Percentiles rank a stretch among this genome's conserved stretches.
Evolutionary conservation across 805 yeast species (phyloP).

Genomic region (Zygotorulaspora florentina): DNA sequence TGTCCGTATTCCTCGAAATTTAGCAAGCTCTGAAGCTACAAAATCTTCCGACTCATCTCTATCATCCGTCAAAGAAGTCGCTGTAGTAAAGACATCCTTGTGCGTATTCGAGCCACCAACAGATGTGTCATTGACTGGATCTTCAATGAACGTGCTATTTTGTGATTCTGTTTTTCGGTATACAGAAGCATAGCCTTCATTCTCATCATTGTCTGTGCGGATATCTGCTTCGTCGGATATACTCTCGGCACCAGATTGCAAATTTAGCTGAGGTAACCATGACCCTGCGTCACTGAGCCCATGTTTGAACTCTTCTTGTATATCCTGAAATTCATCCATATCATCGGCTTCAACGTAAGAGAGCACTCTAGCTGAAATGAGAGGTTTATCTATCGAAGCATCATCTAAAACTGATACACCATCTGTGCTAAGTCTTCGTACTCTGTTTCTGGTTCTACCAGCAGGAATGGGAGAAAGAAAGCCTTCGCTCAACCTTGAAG

Average conservation of each 20-base stretch:
- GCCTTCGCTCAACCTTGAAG: not conserved
- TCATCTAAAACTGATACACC: conserved; percentile 7
- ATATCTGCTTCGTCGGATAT: conserved; percentile 17
- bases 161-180: too few relatives aligned
- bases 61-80: not conserved
- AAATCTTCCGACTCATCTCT: not conserved
- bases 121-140: too few relatives aligned
- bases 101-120: too few relatives aligned
- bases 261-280: conserved; percentile 29
- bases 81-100: not conserved
- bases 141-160: too few relatives aligned
- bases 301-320: conserved; percentile 30
- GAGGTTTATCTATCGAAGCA: conserved; percentile 15
- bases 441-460: conserved; percentile 7
- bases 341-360: conserved; percentile 32
- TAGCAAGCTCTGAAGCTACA: conserved; percentile 24
- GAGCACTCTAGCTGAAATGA: conserved; percentile 27
- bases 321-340: conserved; percentile 32
- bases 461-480: conserved; percentile 3
- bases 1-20: conserved; percentile 10
- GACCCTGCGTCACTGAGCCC: conserved; percentile 27
- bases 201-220: conserved; percentile 3
- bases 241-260: conserved; percentile 14
- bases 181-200: not conserved
- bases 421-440: conserved; percentile 13